These are phyloP conservation scores for Gossypium anomalum DNA, from an alignment of 345 rosid genomes.

Conservation along the genomic window DNA sequence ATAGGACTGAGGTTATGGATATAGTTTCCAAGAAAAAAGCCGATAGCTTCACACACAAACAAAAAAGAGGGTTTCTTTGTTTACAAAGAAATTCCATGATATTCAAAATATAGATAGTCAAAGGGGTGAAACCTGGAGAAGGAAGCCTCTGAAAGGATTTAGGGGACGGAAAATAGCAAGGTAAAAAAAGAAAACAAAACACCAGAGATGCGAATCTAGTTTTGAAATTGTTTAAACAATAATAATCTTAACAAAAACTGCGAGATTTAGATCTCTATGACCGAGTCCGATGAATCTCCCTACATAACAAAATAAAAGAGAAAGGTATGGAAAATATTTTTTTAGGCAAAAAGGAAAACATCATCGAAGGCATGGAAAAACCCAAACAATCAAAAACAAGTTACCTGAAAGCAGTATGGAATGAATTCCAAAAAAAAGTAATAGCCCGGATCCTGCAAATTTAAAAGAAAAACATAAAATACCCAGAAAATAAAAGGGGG, in stretches of 20 bases:
- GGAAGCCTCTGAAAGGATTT: neutral
- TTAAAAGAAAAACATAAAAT: conserved; percentile 7
- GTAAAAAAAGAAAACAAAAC: neutral
- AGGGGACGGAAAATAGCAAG: neutral
- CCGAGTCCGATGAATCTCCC: conserved; percentile 1
- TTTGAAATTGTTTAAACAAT: neutral
- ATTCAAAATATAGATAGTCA: neutral
- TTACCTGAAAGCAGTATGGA: conserved; percentile 26
- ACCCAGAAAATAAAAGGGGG: neutral
- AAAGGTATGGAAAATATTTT: neutral
- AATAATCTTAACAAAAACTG: neutral
- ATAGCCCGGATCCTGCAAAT: conserved; percentile 23
- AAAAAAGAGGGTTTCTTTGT: neutral
- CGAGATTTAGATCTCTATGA: neutral
- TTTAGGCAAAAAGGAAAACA: neutral
- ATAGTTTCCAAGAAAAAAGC: neutral
- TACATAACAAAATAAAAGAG: neutral
- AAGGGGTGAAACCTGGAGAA: neutral
- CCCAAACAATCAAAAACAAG: conserved; percentile 6
- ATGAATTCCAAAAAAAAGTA: conserved; percentile 12
- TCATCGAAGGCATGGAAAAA: conserved; percentile 11
- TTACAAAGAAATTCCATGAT: conserved; percentile 1
- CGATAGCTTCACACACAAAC: neutral
- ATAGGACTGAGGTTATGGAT: neutral
- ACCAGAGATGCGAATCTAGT: neutral